phyloP scores from a whole-genome alignment of 1,284 basidiomycete genomes.

The Flammula alnicola region DNA sequence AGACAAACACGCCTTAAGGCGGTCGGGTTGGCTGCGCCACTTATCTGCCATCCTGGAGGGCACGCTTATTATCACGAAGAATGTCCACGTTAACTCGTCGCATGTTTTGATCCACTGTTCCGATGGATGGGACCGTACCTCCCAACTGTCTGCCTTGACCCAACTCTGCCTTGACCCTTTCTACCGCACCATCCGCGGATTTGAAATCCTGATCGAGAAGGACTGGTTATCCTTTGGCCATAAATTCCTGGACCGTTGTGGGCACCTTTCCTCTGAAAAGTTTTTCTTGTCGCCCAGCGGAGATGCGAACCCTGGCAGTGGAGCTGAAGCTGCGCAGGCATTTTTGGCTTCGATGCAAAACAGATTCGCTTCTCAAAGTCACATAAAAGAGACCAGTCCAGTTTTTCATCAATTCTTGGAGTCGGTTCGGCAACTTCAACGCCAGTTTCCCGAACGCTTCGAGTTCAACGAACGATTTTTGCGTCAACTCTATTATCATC shows the following conservation, averaged over 20 bases:
- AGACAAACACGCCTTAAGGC: constrained; percentile 81
- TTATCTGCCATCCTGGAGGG: constrained; percentile 93
- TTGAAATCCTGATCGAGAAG: constrained; percentile 94
- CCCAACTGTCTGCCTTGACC: constrained; percentile 90
- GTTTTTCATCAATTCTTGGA: constrained; percentile 99
- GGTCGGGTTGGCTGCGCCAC: constrained; percentile 94
- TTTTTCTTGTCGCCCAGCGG: constrained; percentile 79
- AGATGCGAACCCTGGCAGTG: constrained; percentile 55
- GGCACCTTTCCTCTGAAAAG: constrained; percentile 92
- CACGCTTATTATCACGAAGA: constrained; percentile 83
- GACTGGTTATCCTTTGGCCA: constrained; percentile 98
- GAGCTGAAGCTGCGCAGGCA: constrained; percentile 85
- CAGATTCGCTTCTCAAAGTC: constrained; percentile 79
- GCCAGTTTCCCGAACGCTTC: constrained; percentile 93
- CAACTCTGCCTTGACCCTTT: constrained; percentile 96
- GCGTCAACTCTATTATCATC: constrained; percentile 82
- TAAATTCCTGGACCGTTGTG: constrained; percentile 93
- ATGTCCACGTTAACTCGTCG: constrained; percentile 94
- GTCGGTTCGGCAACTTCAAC: constrained; percentile 88
- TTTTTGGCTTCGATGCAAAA: constrained; percentile 92
- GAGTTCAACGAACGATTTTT: constrained; percentile 94
- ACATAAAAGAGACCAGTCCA: constrained; percentile 95
- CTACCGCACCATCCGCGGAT: constrained; percentile 91
- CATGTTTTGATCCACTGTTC: constrained; percentile 99
- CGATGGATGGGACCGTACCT: constrained; percentile 99